Evolutionary conservation across 768 basidiomycete genomes (phyloP).

Genomic region (Clitopilus passeckerianus): DNA sequence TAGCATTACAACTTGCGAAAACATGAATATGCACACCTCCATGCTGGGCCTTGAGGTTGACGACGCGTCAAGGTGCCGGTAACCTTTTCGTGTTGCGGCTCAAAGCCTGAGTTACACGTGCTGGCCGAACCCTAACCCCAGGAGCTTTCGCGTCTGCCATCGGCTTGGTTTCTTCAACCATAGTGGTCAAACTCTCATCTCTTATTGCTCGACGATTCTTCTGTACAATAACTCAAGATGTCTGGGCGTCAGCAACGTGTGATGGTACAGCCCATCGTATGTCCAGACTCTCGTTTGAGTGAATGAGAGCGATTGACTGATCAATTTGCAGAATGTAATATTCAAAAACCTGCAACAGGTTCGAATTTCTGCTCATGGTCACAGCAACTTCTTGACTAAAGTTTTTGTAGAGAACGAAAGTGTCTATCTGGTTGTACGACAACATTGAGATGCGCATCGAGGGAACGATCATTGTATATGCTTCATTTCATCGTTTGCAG

Average conservation of each 20-base stretch:
- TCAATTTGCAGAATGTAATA: constrained; percentile 75
- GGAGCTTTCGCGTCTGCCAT: neutral
- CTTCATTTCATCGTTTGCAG: neutral
- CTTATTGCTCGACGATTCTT: constrained; percentile 8
- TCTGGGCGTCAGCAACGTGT: constrained; percentile 91
- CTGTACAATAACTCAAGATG: constrained; percentile 46
- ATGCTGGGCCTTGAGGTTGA: constrained; percentile 16
- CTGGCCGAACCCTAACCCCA: constrained; percentile 20
- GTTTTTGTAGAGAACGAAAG: constrained; percentile 63
- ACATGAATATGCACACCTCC: constrained; percentile 16
- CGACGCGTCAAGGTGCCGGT: constrained; percentile 18
- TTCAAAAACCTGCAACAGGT: constrained; percentile 97
- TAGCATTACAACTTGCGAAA: constrained; percentile 1
- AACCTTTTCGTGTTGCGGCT: constrained; percentile 10
- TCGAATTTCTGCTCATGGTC: constrained; percentile 1
- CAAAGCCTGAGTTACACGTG: constrained; percentile 15
- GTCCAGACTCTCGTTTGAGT: constrained; percentile 21
- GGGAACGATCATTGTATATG: constrained; percentile 86
- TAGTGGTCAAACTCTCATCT: constrained; percentile 4
- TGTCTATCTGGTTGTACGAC: constrained; percentile 94
- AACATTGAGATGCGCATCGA: constrained; percentile 96
- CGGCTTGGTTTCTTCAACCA: neutral
- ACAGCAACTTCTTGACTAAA: constrained; percentile 10
- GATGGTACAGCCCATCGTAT: constrained; percentile 99
- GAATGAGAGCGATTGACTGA: constrained; percentile 5